Conservation (phyloP, 2,329 filamentous ascomycete genomes). For the Fusarium foetens region DNA sequence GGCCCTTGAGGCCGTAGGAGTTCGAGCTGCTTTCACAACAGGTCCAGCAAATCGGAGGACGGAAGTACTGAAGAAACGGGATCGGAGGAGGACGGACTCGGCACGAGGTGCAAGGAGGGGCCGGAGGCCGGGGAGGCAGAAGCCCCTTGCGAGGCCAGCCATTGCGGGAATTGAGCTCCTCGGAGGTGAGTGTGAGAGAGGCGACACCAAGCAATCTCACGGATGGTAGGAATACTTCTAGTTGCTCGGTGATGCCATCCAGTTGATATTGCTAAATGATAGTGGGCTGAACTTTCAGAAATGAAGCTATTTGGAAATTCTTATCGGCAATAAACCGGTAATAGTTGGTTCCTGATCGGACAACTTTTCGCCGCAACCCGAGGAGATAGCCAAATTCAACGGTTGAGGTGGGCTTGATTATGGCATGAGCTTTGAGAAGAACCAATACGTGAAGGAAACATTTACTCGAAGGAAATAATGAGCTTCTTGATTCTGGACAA, state of each 20-base stretch:
- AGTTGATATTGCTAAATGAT: slow-evolving; percentile 11
- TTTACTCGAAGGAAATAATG: too few relatives aligned
- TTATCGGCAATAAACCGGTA: slow-evolving; percentile 25
- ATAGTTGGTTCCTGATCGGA: slow-evolving; percentile 22
- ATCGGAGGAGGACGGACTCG: slow-evolving; percentile 36
- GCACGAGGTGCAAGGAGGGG: slow-evolving; percentile 38
- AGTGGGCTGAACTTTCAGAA: slow-evolving; percentile 11
- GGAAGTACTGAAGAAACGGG: slow-evolving; percentile 48
- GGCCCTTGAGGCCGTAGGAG: slow-evolving; percentile 19
- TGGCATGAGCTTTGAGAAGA: background rate
- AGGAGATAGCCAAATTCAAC: slow-evolving; percentile 7
- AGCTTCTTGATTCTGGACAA: background rate
- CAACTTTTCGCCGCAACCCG: slow-evolving; percentile 30
- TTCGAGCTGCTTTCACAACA: slow-evolving; percentile 26
- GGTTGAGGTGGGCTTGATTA: background rate
- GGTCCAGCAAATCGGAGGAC: slow-evolving; percentile 35
- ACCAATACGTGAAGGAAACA: too few relatives aligned
- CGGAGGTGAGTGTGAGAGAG: background rate
- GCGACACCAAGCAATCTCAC: background rate
- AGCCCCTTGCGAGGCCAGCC: slow-evolving; percentile 48
- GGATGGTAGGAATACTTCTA: background rate
- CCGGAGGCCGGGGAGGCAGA: slow-evolving; percentile 44
- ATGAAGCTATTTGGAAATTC: slow-evolving; percentile 40
- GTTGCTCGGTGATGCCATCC: slow-evolving; percentile 13
- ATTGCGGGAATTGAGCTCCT: slow-evolving; percentile 26